Percentiles rank a stretch among this genome's conserved stretches.
Conservation (phyloP, 2,329 filamentous ascomycete species). For the Gaeumannomyces tritici region DNA sequence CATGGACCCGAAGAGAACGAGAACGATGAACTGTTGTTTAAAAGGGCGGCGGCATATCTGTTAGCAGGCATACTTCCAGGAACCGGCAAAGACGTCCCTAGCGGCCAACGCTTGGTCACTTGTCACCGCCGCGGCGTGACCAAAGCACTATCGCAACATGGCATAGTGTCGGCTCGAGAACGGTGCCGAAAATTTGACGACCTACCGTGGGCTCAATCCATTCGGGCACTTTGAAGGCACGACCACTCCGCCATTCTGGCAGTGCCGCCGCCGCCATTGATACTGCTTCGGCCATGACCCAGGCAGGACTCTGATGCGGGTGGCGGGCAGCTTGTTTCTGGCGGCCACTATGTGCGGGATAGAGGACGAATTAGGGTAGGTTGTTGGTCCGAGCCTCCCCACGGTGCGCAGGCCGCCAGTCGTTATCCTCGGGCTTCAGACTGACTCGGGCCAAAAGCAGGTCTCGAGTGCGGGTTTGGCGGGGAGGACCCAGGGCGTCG, state of each 20-base stretch:
- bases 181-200: not conserved
- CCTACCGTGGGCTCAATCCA: conserved; percentile 24
- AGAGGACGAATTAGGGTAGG: not conserved
- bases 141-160: no score
- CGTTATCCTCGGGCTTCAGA: not conserved
- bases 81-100: not conserved
- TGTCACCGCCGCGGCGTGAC: not conserved
- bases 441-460: not conserved
- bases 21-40: conserved; percentile 21
- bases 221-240: conserved; percentile 18
- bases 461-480: not conserved
- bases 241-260: conserved; percentile 5
- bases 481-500: not conserved
- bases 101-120: not conserved
- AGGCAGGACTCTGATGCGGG: no score
- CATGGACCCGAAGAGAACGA: conserved; percentile 26
- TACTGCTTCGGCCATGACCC: not conserved
- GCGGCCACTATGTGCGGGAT: not conserved
- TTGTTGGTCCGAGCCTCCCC: not conserved
- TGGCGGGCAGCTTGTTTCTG: not conserved
- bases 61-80: not conserved
- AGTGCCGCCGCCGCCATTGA: not conserved
- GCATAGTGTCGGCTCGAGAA: no score
- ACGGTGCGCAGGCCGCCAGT: not conserved
- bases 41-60: not conserved